A percentile compares a stretch with the other conserved stretches of the same genome.
These are phyloP conservation scores for Torulaspora franciscae DNA, from an alignment of 805 yeast genomes.

Conservation along the genomic window DNA sequence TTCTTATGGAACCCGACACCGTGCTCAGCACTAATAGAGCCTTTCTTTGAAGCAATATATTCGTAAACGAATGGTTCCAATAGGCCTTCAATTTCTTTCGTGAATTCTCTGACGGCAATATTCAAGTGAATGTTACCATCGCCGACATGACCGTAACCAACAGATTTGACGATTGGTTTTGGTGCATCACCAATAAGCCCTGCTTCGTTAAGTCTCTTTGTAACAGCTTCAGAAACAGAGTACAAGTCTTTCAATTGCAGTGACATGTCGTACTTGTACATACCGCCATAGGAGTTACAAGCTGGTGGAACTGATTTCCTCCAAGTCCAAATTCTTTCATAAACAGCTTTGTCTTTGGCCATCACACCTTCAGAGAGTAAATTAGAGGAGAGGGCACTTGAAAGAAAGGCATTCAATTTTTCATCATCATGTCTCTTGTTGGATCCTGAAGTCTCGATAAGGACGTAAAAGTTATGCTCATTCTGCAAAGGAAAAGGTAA, in stretches of 20 bases:
- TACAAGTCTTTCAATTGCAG: slow-evolving; percentile 73
- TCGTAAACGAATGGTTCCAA: slow-evolving; percentile 90
- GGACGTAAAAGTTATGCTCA: slow-evolving; percentile 73
- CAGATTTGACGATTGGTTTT: slow-evolving; percentile 78
- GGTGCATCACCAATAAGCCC: slow-evolving; percentile 58
- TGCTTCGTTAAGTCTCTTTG: slow-evolving; percentile 48
- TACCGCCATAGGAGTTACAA: slow-evolving; percentile 74
- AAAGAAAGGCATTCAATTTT: slow-evolving; percentile 73
- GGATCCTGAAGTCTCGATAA: slow-evolving; percentile 90
- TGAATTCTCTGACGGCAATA: slow-evolving; percentile 76
- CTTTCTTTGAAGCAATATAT: slow-evolving; percentile 61
- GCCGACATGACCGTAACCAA: slow-evolving; percentile 92
- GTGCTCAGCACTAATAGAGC: slow-evolving; percentile 90
- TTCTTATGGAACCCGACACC: slow-evolving; percentile 92
- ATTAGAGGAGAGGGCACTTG: slow-evolving; percentile 69
- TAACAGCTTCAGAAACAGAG: slow-evolving; percentile 65
- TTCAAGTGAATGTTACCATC: slow-evolving; percentile 90
- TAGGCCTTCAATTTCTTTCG: slow-evolving; percentile 62
- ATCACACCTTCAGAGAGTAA: slow-evolving; percentile 78
- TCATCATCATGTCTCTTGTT: slow-evolving; percentile 82
- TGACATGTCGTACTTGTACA: slow-evolving; percentile 88
- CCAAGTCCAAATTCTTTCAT: slow-evolving; percentile 78
- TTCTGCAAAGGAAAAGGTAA: slow-evolving; percentile 66
- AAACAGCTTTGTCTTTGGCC: slow-evolving; percentile 85
- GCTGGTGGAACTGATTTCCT: slow-evolving; percentile 87